phyloP scores from a whole-genome alignment of 306 rosid species.

The Sechiopsis laciniata region DNA sequence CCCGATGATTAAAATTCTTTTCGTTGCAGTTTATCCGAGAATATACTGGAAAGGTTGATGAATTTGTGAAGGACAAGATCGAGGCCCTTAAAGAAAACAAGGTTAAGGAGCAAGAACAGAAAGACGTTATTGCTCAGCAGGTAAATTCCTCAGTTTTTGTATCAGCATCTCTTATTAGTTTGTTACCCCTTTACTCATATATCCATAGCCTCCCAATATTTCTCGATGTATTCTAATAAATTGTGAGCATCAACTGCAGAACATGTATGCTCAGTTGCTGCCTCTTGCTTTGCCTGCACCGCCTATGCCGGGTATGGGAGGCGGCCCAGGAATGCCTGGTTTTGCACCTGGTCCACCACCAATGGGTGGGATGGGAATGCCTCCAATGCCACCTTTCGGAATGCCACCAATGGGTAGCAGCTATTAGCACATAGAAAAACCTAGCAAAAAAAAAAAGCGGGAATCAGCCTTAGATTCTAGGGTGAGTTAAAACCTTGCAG shows the following conservation, averaged over 20 bases:
- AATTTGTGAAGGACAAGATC: slow-evolving; percentile 76
- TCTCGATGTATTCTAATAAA: background rate
- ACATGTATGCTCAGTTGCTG: slow-evolving; percentile 94
- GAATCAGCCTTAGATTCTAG: slow-evolving; percentile 26
- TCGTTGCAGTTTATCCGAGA: slow-evolving; percentile 80
- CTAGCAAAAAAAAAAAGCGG: slow-evolving; percentile 12
- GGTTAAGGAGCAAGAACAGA: slow-evolving; percentile 79
- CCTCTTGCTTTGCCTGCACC: slow-evolving; percentile 99
- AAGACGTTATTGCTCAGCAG: slow-evolving; percentile 89
- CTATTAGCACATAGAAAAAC: slow-evolving; percentile 39
- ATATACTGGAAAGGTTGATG: slow-evolving; percentile 93
- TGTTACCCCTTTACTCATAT: background rate
- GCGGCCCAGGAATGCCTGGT: slow-evolving; percentile 69
- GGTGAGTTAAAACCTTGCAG: slow-evolving; percentile 29
- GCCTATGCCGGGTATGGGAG: slow-evolving; percentile 91
- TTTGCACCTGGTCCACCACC: slow-evolving; percentile 58
- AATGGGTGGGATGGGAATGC: slow-evolving; percentile 84
- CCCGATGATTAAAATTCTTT: slow-evolving; percentile 3
- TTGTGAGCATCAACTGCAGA: slow-evolving; percentile 50
- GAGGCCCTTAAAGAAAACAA: slow-evolving; percentile 67
- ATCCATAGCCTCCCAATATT: background rate
- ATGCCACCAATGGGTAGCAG: slow-evolving; percentile 97
- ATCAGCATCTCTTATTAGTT: background rate
- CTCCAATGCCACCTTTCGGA: slow-evolving; percentile 95
- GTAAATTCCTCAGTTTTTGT: slow-evolving; percentile 28